Percentiles rank a stretch among this genome's conserved stretches.
These are phyloP conservation scores for Phytophthora chlamydospora DNA, from an alignment of 352 stramenopile genomes.

Conservation along the genomic window DNA sequence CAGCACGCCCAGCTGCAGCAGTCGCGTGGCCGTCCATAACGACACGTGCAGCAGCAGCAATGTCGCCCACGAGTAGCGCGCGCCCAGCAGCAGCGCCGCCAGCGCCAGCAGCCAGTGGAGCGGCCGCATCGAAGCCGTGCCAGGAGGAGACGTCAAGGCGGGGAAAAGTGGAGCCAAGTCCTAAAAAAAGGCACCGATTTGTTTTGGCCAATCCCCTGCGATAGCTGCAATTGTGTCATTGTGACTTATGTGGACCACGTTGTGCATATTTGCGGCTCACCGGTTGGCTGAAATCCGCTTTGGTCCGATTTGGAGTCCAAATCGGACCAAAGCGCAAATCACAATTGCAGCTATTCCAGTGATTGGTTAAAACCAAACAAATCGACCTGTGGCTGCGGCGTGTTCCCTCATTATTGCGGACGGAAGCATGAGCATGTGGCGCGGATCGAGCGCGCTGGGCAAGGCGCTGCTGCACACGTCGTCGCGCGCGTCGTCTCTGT, in stretches of 20 bases:
- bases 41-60: slow-evolving; percentile 28
- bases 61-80: slow-evolving; percentile 24
- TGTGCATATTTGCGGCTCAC: too few relatives aligned
- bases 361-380: too few relatives aligned
- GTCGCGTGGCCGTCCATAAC: slow-evolving; percentile 33
- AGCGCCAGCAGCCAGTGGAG: slow-evolving; percentile 23
- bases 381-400: slow-evolving; percentile 28
- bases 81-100: slow-evolving; percentile 34
- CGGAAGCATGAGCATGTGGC: slow-evolving; percentile 37
- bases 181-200: too few relatives aligned
- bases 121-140: slow-evolving; percentile 24
- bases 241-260: too few relatives aligned
- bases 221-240: too few relatives aligned
- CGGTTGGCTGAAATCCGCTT: too few relatives aligned
- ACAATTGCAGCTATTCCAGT: too few relatives aligned
- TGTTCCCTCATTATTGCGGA: slow-evolving; percentile 7
- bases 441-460: slow-evolving; percentile 38
- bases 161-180: slow-evolving; percentile 27
- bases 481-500: slow-evolving; percentile 23
- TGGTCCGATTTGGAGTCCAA: too few relatives aligned
- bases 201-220: too few relatives aligned
- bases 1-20: slow-evolving; percentile 54
- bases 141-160: slow-evolving; percentile 1
- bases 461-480: slow-evolving; percentile 21
- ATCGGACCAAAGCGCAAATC: too few relatives aligned